phyloP scores from a whole-genome alignment of 805 yeast species.

The Priceomyces medius region DNA sequence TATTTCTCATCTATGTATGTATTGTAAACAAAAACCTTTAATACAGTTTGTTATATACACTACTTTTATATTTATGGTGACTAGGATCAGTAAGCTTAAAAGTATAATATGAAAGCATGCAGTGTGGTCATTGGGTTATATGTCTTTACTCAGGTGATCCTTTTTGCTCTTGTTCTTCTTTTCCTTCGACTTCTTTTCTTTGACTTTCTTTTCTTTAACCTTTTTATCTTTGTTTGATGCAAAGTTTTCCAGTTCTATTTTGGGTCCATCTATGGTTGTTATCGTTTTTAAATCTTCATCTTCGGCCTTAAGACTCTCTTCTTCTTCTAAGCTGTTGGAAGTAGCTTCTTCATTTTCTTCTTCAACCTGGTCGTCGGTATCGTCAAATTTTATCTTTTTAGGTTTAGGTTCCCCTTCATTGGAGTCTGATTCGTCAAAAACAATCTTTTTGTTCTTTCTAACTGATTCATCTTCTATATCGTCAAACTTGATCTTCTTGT shows the following conservation, averaged over 20 bases:
- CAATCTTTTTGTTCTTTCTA: conserved; percentile 19
- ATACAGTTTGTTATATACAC: background rate
- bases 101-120: too few relatives aligned
- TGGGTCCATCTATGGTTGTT: conserved; percentile 13
- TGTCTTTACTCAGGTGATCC: conserved; percentile 22
- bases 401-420: conserved; percentile 11
- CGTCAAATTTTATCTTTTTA: conserved; percentile 27
- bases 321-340: conserved; percentile 12
- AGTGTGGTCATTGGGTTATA: too few relatives aligned
- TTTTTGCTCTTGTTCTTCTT: conserved; percentile 19
- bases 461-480: conserved; percentile 14
- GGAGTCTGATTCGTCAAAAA: conserved; percentile 13
- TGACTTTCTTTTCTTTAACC: conserved; percentile 12
- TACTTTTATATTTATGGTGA: background rate
- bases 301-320: conserved; percentile 15
- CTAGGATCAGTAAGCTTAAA: too few relatives aligned
- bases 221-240: conserved; percentile 13
- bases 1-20: background rate
- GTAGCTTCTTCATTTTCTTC: conserved; percentile 15
- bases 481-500: conserved; percentile 27
- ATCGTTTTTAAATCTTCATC: conserved; percentile 10
- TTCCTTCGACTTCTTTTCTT: conserved; percentile 11
- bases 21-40: background rate
- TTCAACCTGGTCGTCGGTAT: conserved; percentile 14
- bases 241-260: conserved; percentile 8